phyloP scores from a whole-genome alignment of 2,329 filamentous ascomycete species.

The Penicillium sp. region DNA sequence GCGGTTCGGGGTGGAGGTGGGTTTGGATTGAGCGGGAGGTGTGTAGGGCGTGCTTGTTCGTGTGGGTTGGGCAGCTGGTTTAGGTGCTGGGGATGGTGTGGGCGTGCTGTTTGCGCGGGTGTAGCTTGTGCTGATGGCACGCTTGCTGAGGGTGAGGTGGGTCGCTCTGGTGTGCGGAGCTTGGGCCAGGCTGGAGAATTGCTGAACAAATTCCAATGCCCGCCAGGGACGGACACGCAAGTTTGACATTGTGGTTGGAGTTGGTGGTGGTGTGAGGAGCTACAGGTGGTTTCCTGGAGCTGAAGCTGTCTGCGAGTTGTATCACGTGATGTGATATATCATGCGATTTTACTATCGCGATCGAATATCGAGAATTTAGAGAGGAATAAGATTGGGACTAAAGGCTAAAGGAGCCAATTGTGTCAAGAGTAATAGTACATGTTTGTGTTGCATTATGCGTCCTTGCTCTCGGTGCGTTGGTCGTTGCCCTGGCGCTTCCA shows the following conservation, averaged over 20 bases:
- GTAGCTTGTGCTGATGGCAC: slow-evolving; percentile 18
- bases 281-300: background rate
- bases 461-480: slow-evolving; percentile 73
- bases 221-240: slow-evolving; percentile 21
- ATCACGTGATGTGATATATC: background rate
- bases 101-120: slow-evolving; percentile 15
- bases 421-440: slow-evolving; percentile 1
- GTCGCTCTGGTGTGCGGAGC: slow-evolving; percentile 11
- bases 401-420: background rate
- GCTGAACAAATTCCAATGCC: slow-evolving; percentile 19
- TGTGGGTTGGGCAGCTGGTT: background rate
- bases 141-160: slow-evolving; percentile 8
- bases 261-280: background rate
- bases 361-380: background rate
- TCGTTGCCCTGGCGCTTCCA: slow-evolving; percentile 92
- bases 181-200: slow-evolving; percentile 10
- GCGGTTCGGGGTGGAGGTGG: slow-evolving; percentile 22
- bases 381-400: background rate
- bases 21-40: slow-evolving; percentile 13
- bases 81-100: slow-evolving; percentile 1
- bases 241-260: slow-evolving; percentile 23
- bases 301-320: background rate
- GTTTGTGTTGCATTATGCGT: slow-evolving; percentile 48
- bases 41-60: slow-evolving; percentile 7
- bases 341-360: background rate